These are phyloP conservation scores for Podaxis sp. DNA, from an alignment of 768 basidiomycete genomes.

Conservation along the genomic window DNA sequence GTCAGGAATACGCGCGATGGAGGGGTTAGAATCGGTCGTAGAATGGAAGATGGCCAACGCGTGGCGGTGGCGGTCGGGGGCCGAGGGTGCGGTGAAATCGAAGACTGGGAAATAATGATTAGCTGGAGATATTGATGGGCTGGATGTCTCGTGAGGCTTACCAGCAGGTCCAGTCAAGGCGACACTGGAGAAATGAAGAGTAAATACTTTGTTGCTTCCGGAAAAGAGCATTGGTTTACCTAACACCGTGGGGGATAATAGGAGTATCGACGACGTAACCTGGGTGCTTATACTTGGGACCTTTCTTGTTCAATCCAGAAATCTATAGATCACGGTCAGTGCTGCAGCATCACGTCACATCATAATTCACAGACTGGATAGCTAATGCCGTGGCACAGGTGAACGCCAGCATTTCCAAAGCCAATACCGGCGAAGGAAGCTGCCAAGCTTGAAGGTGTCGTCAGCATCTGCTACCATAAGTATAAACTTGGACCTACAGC, in stretches of 20 bases:
- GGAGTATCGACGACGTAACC: conserved; percentile 84
- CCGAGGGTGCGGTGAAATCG: conserved; percentile 92
- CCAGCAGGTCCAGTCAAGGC: conserved; percentile 87
- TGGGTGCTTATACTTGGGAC: conserved; percentile 87
- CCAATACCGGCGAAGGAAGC: conserved; percentile 95
- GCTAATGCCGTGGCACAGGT: conserved; percentile 87
- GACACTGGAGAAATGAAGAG: conserved; percentile 40
- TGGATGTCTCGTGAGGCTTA: conserved; percentile 21
- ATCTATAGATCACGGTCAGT: conserved; percentile 43
- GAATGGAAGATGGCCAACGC: conserved; percentile 79
- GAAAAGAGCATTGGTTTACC: conserved; percentile 30
- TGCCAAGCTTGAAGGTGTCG: conserved; percentile 54
- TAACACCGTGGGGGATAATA: conserved; percentile 92
- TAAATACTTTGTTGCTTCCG: background rate
- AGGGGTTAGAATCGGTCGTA: conserved; percentile 61
- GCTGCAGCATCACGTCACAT: background rate
- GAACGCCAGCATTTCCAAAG: conserved; percentile 91
- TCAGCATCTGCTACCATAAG: background rate
- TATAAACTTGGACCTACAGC: conserved; percentile 51
- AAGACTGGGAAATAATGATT: conserved; percentile 52
- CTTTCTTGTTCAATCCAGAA: conserved; percentile 90
- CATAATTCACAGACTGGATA: conserved; percentile 57
- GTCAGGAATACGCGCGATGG: conserved; percentile 71
- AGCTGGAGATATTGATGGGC: background rate
- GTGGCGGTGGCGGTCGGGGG: conserved; percentile 86